Conservation (phyloP, 345 rosid species). For the Heritiera littoralis region DNA sequence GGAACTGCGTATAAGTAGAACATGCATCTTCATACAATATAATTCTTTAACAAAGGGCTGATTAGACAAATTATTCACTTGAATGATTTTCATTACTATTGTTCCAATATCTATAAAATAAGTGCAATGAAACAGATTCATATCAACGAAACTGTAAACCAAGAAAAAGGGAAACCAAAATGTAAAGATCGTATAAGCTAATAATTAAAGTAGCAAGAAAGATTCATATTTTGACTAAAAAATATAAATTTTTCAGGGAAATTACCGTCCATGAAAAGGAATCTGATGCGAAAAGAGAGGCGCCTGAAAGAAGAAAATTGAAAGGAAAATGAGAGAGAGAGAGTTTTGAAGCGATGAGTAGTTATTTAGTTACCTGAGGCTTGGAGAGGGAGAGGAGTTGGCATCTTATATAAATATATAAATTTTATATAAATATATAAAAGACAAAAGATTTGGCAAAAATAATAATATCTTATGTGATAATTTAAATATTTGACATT, state of each 20-base stretch:
- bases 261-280: slow-evolving; percentile 61
- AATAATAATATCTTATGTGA: no score
- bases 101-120: background rate
- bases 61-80: background rate
- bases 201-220: background rate
- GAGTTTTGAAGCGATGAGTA: background rate
- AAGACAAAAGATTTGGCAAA: no score
- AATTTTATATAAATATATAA: no score
- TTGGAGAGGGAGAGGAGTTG: background rate
- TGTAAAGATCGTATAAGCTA: no score
- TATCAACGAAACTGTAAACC: background rate
- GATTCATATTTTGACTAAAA: background rate
- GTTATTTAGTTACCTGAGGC: background rate
- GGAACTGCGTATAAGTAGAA: slow-evolving; percentile 41
- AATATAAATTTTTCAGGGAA: background rate
- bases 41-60: slow-evolving; percentile 3
- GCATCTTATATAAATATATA: no score
- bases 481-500: no score
- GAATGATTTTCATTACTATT: background rate
- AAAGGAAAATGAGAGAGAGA: background rate
- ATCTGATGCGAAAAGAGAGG: slow-evolving; percentile 37
- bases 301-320: background rate
- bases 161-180: background rate
- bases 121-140: background rate
- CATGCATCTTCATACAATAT: slow-evolving; percentile 24